phyloP scores from a whole-genome alignment of 371 early-diverging fungal species.

The Syncephalastrum sp. region DNA sequence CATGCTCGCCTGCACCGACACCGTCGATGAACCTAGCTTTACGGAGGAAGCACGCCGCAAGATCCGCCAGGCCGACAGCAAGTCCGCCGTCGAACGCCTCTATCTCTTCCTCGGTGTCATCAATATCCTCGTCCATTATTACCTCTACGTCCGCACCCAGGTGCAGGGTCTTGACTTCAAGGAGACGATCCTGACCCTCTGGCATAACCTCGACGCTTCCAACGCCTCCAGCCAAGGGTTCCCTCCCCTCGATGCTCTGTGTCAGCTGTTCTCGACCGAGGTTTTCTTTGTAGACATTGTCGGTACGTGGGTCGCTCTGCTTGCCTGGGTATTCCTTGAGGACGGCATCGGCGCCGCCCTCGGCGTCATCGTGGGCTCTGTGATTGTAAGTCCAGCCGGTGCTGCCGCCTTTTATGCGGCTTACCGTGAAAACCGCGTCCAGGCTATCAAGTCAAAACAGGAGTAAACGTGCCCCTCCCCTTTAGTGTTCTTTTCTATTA shows the following conservation, averaged over 20 bases:
- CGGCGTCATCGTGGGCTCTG: slow-evolving; percentile 4
- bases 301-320: neutral
- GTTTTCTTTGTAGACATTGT: slow-evolving; percentile 8
- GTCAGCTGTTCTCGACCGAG: slow-evolving; percentile 8
- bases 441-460: neutral
- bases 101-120: slow-evolving; percentile 15
- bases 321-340: slow-evolving; percentile 11
- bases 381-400: slow-evolving; percentile 16
- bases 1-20: slow-evolving; percentile 4
- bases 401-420: slow-evolving; percentile 11
- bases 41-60: slow-evolving; percentile 7
- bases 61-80: slow-evolving; percentile 13
- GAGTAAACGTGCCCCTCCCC: no score
- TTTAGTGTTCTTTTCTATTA: slow-evolving; percentile 1
- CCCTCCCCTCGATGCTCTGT: slow-evolving; percentile 5
- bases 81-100: slow-evolving; percentile 13
- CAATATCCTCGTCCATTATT: slow-evolving; percentile 13
- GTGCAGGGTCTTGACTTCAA: neutral
- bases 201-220: neutral
- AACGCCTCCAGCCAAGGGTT: neutral
- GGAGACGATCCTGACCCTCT: slow-evolving; percentile 8
- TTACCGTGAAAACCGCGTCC: slow-evolving; percentile 15
- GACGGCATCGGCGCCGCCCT: slow-evolving; percentile 4
- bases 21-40: slow-evolving; percentile 9
- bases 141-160: slow-evolving; percentile 12